A percentile compares a stretch with the other conserved stretches of the same genome.
These are phyloP conservation scores for Yamadazyma kitorensis DNA, from an alignment of 805 yeast genomes.

Conservation along the genomic window DNA sequence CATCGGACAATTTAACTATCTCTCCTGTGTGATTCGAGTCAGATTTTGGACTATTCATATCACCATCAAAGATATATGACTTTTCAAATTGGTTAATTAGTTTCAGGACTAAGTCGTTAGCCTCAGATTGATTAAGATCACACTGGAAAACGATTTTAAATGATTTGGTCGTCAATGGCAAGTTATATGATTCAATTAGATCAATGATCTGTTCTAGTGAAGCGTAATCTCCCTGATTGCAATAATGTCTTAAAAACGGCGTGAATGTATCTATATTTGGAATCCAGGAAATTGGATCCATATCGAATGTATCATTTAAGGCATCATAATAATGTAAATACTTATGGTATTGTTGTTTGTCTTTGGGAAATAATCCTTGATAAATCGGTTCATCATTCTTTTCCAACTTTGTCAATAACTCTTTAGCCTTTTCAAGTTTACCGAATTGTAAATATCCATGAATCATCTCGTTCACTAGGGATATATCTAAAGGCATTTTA, in stretches of 20 bases:
- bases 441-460: conserved; percentile 8
- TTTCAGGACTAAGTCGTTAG: conserved; percentile 13
- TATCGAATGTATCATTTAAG: not conserved
- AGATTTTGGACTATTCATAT: conserved; percentile 6
- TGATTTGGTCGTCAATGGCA: conserved; percentile 33
- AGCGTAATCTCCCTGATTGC: conserved; percentile 2
- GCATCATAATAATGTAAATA: conserved; percentile 10
- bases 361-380: conserved; percentile 3
- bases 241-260: conserved; percentile 15
- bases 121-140: conserved; percentile 6
- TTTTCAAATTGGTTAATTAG: conserved; percentile 14
- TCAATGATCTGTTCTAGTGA: conserved; percentile 12
- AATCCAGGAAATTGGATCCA: conserved; percentile 4
- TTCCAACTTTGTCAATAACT: not conserved
- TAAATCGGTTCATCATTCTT: conserved; percentile 4
- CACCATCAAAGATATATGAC: conserved; percentile 13
- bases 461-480: conserved; percentile 9
- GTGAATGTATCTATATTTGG: conserved; percentile 19
- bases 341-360: conserved; percentile 3
- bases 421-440: conserved; percentile 1
- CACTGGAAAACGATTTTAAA: conserved; percentile 20
- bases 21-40: not conserved
- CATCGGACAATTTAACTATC: conserved; percentile 22
- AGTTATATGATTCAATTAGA: conserved; percentile 10
- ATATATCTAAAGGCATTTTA: conserved; percentile 9